Evolutionary conservation across 2,329 filamentous ascomycete genomes (phyloP).

Genomic region (Verticillium alfalfae): DNA sequence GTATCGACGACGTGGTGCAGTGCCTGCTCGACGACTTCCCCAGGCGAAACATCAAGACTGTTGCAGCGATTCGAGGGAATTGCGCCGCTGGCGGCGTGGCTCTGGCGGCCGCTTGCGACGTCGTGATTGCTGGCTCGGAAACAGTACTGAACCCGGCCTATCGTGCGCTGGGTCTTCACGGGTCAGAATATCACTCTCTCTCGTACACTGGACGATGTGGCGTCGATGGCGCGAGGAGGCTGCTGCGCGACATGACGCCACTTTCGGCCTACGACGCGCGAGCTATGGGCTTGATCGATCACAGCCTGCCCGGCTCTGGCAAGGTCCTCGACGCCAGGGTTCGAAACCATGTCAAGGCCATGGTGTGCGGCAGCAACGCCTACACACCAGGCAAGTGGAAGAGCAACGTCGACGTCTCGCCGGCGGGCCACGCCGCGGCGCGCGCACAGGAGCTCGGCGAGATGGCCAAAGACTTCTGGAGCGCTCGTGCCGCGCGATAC

Average conservation of each 20-base stretch:
- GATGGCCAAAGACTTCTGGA: slow-evolving; percentile 37
- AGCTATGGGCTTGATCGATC: slow-evolving; percentile 29
- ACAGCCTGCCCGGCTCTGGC: slow-evolving; percentile 26
- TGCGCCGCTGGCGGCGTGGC: slow-evolving; percentile 36
- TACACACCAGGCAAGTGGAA: slow-evolving; percentile 23
- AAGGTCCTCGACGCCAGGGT: slow-evolving; percentile 25
- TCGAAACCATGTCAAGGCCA: slow-evolving; percentile 22
- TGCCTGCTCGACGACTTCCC: slow-evolving; percentile 30
- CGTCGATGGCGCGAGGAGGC: slow-evolving; percentile 17
- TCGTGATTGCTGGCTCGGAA: slow-evolving; percentile 28
- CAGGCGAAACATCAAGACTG: slow-evolving; percentile 23
- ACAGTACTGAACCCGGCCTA: slow-evolving; percentile 36
- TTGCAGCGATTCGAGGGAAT: slow-evolving; percentile 32
- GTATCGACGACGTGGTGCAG: slow-evolving; percentile 33
- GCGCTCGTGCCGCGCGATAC: slow-evolving; percentile 25
- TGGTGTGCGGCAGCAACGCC: slow-evolving; percentile 15
- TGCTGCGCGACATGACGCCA: slow-evolving; percentile 29
- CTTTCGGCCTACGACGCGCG: slow-evolving; percentile 29
- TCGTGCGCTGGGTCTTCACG: slow-evolving; percentile 25
- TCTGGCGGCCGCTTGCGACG: slow-evolving; percentile 28
- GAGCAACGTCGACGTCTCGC: slow-evolving; percentile 22
- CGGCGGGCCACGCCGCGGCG: slow-evolving; percentile 21
- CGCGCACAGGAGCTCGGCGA: slow-evolving; percentile 30
- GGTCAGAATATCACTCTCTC: slow-evolving; percentile 35
- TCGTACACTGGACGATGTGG: slow-evolving; percentile 32